Percentiles rank a stretch among this genome's conserved stretches.
phyloP scores from a whole-genome alignment of 73 alveolate genomes.

The Stentor coeruleus region DNA sequence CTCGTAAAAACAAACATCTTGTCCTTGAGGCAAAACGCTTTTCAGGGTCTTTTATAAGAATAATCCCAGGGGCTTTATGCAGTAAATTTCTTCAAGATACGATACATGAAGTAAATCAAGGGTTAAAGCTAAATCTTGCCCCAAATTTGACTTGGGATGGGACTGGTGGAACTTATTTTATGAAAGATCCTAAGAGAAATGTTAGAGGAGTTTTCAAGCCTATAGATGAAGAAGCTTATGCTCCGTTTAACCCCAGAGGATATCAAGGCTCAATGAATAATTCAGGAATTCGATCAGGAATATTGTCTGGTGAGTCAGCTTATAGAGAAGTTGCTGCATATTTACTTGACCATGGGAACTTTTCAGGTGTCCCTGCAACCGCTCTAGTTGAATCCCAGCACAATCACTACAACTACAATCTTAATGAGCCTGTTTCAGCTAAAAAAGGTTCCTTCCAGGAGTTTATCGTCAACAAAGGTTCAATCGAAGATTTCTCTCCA shows the following conservation, averaged over 20 bases:
- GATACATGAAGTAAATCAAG: conserved; percentile 49
- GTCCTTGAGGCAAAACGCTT: background rate
- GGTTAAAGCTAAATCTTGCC: conserved; percentile 68
- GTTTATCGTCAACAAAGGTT: conserved; percentile 76
- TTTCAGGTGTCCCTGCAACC: conserved; percentile 91
- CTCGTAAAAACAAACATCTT: background rate
- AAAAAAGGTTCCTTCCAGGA: conserved; percentile 88
- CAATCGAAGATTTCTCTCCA: conserved; percentile 80
- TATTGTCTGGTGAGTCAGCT: conserved; percentile 92
- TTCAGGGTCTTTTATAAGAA: background rate
- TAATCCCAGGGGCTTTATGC: background rate
- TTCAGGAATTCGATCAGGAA: conserved; percentile 79
- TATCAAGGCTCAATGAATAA: conserved; percentile 75
- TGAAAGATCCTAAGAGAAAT: conserved; percentile 64
- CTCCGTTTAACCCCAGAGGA: conserved; percentile 98
- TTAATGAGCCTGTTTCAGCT: conserved; percentile 67
- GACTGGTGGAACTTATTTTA: conserved; percentile 88
- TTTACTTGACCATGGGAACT: conserved; percentile 75
- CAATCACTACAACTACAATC: conserved; percentile 62
- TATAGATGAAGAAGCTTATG: conserved; percentile 95
- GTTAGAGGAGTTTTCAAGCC: conserved; percentile 91
- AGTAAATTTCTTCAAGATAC: conserved; percentile 30
- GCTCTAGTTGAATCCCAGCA: conserved; percentile 93
- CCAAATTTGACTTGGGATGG: conserved; percentile 96
- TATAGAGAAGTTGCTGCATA: conserved; percentile 96